These are phyloP conservation scores for Glycine soja DNA, from an alignment of 306 rosid species.

Conservation along the genomic window DNA sequence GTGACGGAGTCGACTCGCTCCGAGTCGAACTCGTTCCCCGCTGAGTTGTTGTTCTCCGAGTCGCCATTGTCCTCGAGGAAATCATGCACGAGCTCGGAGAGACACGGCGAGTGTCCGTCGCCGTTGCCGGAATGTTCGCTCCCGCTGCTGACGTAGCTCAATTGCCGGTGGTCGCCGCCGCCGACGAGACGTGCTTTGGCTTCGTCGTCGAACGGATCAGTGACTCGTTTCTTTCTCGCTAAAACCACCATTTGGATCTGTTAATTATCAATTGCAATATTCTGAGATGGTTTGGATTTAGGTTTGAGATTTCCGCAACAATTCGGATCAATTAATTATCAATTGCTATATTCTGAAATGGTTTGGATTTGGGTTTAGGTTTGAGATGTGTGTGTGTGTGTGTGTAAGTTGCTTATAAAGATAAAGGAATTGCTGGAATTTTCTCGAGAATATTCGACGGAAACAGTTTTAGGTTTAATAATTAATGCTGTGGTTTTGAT, in stretches of 20 bases:
- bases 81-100: slow-evolving; percentile 73
- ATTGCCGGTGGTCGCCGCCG: slow-evolving; percentile 37
- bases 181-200: slow-evolving; percentile 72
- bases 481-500: background rate
- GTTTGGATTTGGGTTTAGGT: background rate
- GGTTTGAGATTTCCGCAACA: too few relatives aligned
- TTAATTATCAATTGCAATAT: background rate
- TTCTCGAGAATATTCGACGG: slow-evolving; percentile 51
- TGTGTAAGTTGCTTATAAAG: slow-evolving; percentile 34
- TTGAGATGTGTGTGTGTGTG: background rate
- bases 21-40: slow-evolving; percentile 50
- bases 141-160: slow-evolving; percentile 69
- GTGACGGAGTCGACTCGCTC: slow-evolving; percentile 60
- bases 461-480: background rate
- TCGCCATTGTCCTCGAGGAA: slow-evolving; percentile 53
- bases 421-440: slow-evolving; percentile 25
- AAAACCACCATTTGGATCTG: slow-evolving; percentile 43
- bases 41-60: background rate
- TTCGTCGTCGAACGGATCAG: slow-evolving; percentile 71
- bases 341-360: too few relatives aligned
- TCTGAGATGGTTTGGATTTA: background rate
- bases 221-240: slow-evolving; percentile 62
- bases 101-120: slow-evolving; percentile 57
- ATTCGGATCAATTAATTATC: too few relatives aligned
- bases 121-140: slow-evolving; percentile 78